Conservation (phyloP, 495 filamentous ascomycete species). For the Trichocladium antarcticum region DNA sequence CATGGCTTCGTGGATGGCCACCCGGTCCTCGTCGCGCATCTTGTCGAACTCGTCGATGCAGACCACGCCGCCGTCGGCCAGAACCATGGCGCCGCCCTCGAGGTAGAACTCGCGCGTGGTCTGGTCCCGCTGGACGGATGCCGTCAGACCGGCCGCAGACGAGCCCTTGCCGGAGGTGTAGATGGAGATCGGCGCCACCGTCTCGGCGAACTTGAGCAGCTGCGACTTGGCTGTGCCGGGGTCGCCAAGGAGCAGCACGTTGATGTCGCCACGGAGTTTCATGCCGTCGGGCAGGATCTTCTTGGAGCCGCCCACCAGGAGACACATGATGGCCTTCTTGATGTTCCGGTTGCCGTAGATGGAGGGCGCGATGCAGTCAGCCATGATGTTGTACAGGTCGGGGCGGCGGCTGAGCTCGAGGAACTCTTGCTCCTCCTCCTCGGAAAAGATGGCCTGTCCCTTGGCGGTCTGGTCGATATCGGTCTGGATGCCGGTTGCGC, state of each 20-base stretch:
- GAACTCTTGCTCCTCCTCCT: conserved; percentile 97
- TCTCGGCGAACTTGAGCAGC: conserved; percentile 93
- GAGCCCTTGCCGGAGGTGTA: conserved; percentile 99
- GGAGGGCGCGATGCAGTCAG: conserved; percentile 88
- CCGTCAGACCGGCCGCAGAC: conserved; percentile 94
- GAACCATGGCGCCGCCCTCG: conserved; percentile 97
- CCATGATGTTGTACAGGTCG: conserved; percentile 83
- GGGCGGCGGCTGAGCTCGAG: conserved; percentile 82
- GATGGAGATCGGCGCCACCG: conserved; percentile 92
- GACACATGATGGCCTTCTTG: conserved; percentile 95
- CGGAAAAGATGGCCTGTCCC: conserved; percentile 74
- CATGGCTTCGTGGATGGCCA: conserved; percentile 99
- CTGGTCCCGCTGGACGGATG: conserved; percentile 88
- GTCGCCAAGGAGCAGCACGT: conserved; percentile 93
- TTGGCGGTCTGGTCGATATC: conserved; percentile 86
- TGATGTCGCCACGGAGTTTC: conserved; percentile 97
- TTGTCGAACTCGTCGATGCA: conserved; percentile 99
- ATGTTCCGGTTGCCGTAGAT: conserved; percentile 96
- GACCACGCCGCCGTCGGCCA: conserved; percentile 94
- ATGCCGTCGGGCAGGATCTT: conserved; percentile 98
- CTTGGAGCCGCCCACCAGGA: conserved; percentile 92
- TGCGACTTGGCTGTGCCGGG: conserved; percentile 98
- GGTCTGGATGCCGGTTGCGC: conserved; percentile 82
- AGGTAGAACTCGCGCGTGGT: conserved; percentile 94
- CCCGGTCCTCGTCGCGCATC: conserved; percentile 97